These are phyloP conservation scores for Hypoxylon sp. DNA, from an alignment of 2,329 filamentous ascomycete species.

Conservation along the genomic window DNA sequence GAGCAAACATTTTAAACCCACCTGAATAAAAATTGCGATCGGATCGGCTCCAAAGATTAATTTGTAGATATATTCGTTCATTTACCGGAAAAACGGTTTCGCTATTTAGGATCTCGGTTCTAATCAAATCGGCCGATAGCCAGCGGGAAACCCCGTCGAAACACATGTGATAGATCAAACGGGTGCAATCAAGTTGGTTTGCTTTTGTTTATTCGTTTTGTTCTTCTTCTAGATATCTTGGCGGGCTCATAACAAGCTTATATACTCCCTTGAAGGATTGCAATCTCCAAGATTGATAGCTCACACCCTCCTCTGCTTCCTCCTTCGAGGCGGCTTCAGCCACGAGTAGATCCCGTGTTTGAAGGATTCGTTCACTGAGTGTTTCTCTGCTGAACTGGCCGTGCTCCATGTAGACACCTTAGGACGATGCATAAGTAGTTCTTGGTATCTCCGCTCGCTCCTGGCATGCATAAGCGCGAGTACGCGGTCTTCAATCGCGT, in stretches of 20 bases:
- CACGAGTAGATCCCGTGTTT: neutral
- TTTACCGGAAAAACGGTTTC: too few relatives aligned
- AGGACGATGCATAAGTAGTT: neutral
- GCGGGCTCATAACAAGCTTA: too few relatives aligned
- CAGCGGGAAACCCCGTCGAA: conserved; percentile 4
- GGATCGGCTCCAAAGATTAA: too few relatives aligned
- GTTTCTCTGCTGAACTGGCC: neutral
- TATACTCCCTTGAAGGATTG: too few relatives aligned
- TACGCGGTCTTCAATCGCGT: conserved; percentile 8
- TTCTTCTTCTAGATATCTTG: too few relatives aligned
- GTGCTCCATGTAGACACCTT: conserved; percentile 6
- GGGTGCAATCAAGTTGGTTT: conserved; percentile 20
- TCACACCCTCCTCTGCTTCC: conserved; percentile 4
- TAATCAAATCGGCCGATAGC: neutral
- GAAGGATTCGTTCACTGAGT: neutral
- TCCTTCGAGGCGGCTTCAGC: neutral
- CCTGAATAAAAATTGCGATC: too few relatives aligned
- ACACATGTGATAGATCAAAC: too few relatives aligned
- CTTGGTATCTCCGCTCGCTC: conserved; percentile 1
- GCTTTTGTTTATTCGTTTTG: too few relatives aligned
- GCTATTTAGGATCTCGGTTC: neutral
- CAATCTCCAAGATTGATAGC: too few relatives aligned
- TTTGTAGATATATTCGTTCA: too few relatives aligned
- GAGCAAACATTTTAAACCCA: too few relatives aligned
- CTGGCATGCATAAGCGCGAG: conserved; percentile 1